These are phyloP conservation scores for Fusarium devonianum DNA, from an alignment of 2,329 filamentous ascomycete genomes.

Conservation along the genomic window DNA sequence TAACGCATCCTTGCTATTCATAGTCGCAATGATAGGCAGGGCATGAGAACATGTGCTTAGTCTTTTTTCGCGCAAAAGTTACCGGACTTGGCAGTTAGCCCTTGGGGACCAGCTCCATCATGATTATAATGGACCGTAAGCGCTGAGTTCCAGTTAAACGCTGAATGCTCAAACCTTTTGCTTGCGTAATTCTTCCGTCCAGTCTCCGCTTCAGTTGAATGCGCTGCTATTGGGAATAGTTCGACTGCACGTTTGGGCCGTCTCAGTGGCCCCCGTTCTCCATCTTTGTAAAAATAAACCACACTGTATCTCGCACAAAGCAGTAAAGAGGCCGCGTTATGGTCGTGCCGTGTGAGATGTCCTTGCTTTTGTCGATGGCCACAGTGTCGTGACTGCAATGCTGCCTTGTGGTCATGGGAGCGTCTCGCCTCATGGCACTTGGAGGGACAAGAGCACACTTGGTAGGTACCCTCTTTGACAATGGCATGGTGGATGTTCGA, in stretches of 20 bases:
- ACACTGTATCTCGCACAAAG: constrained; percentile 8
- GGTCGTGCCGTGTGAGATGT: neutral
- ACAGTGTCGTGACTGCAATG: neutral
- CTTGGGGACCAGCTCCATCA: constrained; percentile 5
- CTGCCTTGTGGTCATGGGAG: no score
- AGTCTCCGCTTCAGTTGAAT: constrained; percentile 3
- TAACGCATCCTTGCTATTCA: constrained; percentile 3
- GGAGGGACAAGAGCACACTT: no score
- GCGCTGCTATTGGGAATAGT: neutral
- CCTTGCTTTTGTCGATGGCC: neutral
- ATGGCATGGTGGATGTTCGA: no score
- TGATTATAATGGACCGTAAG: constrained; percentile 10
- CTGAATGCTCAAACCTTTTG: neutral
- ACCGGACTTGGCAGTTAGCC: neutral
- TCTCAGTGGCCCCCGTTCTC: neutral
- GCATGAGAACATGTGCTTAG: neutral
- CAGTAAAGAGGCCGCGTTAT: neutral
- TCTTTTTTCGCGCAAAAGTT: constrained; percentile 1
- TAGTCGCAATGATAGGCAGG: neutral
- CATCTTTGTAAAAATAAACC: neutral
- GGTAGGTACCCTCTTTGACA: no score
- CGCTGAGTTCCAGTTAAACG: constrained; percentile 7
- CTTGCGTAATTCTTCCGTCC: neutral
- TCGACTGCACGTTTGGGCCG: constrained; percentile 8
- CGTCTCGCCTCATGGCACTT: no score